These are phyloP conservation scores for Aphanoascus verrucosus DNA, from an alignment of 2,329 filamentous ascomycete species.

Conservation along the genomic window DNA sequence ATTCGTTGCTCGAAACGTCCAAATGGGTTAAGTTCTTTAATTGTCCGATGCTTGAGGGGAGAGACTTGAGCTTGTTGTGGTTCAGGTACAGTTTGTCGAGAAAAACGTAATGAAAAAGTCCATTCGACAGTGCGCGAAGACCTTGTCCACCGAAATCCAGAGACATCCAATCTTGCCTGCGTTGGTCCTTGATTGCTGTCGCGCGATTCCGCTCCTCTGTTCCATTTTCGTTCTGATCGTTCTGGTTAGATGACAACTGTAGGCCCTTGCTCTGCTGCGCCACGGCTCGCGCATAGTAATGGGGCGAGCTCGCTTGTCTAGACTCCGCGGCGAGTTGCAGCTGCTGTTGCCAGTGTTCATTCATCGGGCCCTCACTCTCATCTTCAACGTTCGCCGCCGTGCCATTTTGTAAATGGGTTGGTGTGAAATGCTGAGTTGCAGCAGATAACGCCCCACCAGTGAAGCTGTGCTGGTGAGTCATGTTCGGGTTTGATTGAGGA, in stretches of 20 bases:
- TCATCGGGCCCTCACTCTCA: constrained; percentile 47
- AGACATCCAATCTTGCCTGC: constrained; percentile 77
- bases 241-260: constrained; percentile 39
- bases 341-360: constrained; percentile 79
- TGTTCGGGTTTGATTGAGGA: constrained; percentile 33
- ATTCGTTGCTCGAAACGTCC: constrained; percentile 79
- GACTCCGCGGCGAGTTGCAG: constrained; percentile 68
- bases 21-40: constrained; percentile 71
- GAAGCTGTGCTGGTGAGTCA: constrained; percentile 43
- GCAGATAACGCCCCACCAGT: constrained; percentile 37
- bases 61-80: constrained; percentile 72
- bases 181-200: constrained; percentile 45
- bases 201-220: constrained; percentile 55
- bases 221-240: constrained; percentile 38
- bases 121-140: constrained; percentile 65
- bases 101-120: constrained; percentile 80
- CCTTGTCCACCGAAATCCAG: constrained; percentile 96
- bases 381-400: constrained; percentile 47
- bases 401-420: constrained; percentile 50
- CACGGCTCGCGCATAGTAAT: constrained; percentile 54
- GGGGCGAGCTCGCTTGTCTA: constrained; percentile 54
- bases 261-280: constrained; percentile 40
- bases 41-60: constrained; percentile 74
- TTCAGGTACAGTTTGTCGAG: constrained; percentile 86
- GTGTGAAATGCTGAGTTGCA: constrained; percentile 48